Base-by-base conservation (phyloP, 1,139 yeast genomes). In the Martiniozyma asiatica region DNA sequence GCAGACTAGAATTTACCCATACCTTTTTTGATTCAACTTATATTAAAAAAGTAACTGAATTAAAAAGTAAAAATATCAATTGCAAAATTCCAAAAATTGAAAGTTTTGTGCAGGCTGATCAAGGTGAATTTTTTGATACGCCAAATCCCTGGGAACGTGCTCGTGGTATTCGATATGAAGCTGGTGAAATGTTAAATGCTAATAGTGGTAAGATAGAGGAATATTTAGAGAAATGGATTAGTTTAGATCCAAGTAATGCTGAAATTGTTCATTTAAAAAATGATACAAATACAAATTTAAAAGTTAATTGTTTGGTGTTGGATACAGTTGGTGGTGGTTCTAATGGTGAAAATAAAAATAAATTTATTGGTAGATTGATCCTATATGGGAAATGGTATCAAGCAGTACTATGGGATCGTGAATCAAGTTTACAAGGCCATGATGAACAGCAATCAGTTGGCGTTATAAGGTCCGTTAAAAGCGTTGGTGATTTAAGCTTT, bases 201-300 rank as follows among this genome's bases (percentile, higher is more conserved):
- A 61, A 40, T 3, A 59, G 73, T 0, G 67, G 68, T 0, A 41
- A 45, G n/a, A 42, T 49, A 5, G 65, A 63, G 35, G 56, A 56
- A 6, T 73, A 71, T 41, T 54, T 63, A 20, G 81, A 73, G 48
- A 56, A 68, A 14, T 73, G 81, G 81, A 50, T 73, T 41, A 59
- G 68, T 7, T 44, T 73, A 20, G 66, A 68, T 43, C 63, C 73
- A 1, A 29, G 22, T 5, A 15, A 13, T 9, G 14, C 26, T 6
- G 19, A 28, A 1, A 17, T 24, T 7, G 8, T 21, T n/a, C 24
- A 22, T 15, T 20, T 19, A 3, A 14, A 11, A 8, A 12, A 26
- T 9, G 8, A 61, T 39, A 61, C 68, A 1, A 30, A 8, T 4
- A n/a, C n/a, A n/a, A n/a, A n/a, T n/a, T n/a, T n/a, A n/a, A n/a